A percentile compares a stretch with the other conserved stretches of the same genome.
These are phyloP conservation scores for Moesziomyces sp. DNA, from an alignment of 1,284 basidiomycete genomes.

Conservation along the genomic window DNA sequence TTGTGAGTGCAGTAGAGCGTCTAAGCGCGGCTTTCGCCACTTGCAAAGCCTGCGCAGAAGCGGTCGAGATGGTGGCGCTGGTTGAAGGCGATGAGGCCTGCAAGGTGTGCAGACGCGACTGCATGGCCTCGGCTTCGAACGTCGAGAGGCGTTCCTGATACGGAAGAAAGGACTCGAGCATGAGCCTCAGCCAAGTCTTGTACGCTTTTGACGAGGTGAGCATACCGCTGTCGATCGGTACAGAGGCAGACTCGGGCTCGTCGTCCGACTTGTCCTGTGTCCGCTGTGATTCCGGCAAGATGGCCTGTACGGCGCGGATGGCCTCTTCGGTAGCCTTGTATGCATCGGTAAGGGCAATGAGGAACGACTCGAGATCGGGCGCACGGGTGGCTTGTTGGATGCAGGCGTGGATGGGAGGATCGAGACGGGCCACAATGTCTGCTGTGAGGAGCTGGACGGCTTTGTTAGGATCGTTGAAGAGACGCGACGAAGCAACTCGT, in stretches of 20 bases:
- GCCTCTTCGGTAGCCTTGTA: slow-evolving; percentile 37
- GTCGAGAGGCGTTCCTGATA: slow-evolving; percentile 38
- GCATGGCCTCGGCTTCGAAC: slow-evolving; percentile 44
- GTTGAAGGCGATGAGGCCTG: slow-evolving; percentile 12
- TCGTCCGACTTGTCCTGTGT: slow-evolving; percentile 6
- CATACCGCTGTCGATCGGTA: slow-evolving; percentile 23
- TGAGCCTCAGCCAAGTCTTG: slow-evolving; percentile 30
- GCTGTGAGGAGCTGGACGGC: slow-evolving; percentile 31
- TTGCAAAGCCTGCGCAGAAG: slow-evolving; percentile 18
- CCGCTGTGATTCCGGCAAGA: slow-evolving; percentile 13
- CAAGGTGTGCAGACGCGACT: slow-evolving; percentile 14
- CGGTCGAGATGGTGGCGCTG: slow-evolving; percentile 5
- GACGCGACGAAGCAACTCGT: slow-evolving; percentile 22
- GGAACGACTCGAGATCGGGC: slow-evolving; percentile 25
- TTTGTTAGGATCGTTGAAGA: slow-evolving; percentile 35
- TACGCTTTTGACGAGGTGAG: slow-evolving; percentile 18
- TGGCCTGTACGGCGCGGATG: slow-evolving; percentile 11
- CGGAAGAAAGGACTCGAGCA: slow-evolving; percentile 34
- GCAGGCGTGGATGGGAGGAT: slow-evolving; percentile 30
- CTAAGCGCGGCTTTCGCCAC: slow-evolving; percentile 17
- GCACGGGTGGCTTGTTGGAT: slow-evolving; percentile 21
- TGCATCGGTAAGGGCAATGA: slow-evolving; percentile 25
- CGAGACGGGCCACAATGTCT: slow-evolving; percentile 21
- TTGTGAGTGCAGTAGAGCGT: slow-evolving; percentile 27
- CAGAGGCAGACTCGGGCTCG: slow-evolving; percentile 1